Percentiles rank a stretch among this genome's conserved stretches.
Evolutionary conservation across 768 basidiomycete species (phyloP).

Genomic region (Amanita molliuscula): DNA sequence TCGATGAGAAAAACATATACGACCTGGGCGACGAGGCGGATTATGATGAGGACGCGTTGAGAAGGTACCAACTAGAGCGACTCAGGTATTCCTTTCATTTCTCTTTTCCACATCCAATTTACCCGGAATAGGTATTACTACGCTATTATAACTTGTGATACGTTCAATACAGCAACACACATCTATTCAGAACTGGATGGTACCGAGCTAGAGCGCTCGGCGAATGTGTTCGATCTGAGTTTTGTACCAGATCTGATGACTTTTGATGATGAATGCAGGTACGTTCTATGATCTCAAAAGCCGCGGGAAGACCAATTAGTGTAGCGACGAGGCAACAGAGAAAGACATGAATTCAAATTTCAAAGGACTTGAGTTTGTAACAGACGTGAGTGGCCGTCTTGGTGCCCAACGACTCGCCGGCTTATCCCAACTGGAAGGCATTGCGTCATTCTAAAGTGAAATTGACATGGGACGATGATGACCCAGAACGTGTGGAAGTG

Average conservation of each 20-base stretch:
- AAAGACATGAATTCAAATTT: conserved; percentile 42
- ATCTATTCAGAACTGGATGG: conserved; percentile 84
- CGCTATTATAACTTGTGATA: conserved; percentile 85
- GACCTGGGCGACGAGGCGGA: conserved; percentile 65
- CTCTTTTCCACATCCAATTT: not conserved
- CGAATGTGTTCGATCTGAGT: conserved; percentile 92
- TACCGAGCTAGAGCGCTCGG: conserved; percentile 92
- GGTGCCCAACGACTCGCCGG: not conserved
- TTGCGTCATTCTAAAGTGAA: conserved; percentile 97
- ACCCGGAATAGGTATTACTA: conserved; percentile 72
- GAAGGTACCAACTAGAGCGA: conserved; percentile 89
- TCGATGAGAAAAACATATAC: conserved; percentile 55
- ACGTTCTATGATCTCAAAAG: conserved; percentile 1
- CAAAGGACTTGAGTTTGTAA: conserved; percentile 81
- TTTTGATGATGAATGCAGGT: conserved; percentile 75
- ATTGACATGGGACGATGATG: conserved; percentile 97
- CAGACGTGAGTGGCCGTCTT: conserved; percentile 54
- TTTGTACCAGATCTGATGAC: conserved; percentile 86
- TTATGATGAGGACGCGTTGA: conserved; percentile 78
- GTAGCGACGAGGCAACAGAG: conserved; percentile 80
- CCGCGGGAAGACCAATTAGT: not conserved
- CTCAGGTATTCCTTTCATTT: conserved; percentile 47
- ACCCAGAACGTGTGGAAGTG: conserved; percentile 72
- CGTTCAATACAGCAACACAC: conserved; percentile 63
- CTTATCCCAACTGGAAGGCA: conserved; percentile 41